These are phyloP conservation scores for Xylaria sp. DNA, from an alignment of 2,329 filamentous ascomycete species.

Conservation along the genomic window DNA sequence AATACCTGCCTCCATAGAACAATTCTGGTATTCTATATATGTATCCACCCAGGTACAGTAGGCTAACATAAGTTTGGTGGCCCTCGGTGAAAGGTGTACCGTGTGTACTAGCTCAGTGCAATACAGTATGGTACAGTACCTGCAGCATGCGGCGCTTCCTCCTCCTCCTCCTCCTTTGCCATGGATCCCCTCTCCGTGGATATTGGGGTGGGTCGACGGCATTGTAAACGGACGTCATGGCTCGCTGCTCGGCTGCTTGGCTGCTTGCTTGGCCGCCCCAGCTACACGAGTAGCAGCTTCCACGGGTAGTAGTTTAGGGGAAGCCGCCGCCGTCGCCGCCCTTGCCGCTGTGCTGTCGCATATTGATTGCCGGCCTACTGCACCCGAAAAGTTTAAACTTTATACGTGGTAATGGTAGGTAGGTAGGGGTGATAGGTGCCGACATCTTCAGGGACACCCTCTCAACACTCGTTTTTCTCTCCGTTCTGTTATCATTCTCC, in stretches of 20 bases:
- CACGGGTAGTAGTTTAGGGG: slow-evolving; percentile 5
- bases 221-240: slow-evolving; percentile 18
- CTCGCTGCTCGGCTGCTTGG: slow-evolving; percentile 5
- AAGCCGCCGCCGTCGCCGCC: not conserved
- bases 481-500: not conserved
- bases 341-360: not conserved
- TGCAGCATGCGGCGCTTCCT: too few relatives aligned
- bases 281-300: not conserved
- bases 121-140: too few relatives aligned
- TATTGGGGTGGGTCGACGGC: slow-evolving; percentile 11
- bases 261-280: not conserved
- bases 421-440: too few relatives aligned
- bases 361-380: not conserved
- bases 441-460: not conserved
- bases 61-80: too few relatives aligned
- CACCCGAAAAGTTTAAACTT: too few relatives aligned
- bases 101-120: too few relatives aligned
- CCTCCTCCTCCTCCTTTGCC: too few relatives aligned
- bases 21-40: too few relatives aligned
- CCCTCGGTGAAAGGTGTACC: too few relatives aligned
- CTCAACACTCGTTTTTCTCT: not conserved
- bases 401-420: too few relatives aligned
- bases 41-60: too few relatives aligned
- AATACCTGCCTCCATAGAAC: too few relatives aligned
- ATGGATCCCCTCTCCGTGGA: not conserved